phyloP scores from a whole-genome alignment of 352 stramenopile species.

The Phytopythium vexans region DNA sequence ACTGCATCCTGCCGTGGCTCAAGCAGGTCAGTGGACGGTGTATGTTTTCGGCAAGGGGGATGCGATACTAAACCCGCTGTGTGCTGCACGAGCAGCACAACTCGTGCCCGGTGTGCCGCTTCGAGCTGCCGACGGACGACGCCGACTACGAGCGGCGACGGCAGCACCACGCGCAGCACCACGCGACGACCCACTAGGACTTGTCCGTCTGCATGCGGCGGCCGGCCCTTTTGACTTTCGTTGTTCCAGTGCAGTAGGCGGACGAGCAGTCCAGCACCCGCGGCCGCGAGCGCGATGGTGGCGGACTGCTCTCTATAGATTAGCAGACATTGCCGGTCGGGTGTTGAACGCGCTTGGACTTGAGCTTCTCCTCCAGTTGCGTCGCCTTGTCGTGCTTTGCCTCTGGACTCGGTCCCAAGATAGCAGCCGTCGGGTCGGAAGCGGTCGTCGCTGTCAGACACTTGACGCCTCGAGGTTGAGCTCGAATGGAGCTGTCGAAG shows the following conservation, averaged over 20 bases:
- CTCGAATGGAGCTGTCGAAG: slow-evolving; percentile 5
- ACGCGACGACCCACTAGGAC: neutral
- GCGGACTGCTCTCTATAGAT: no score
- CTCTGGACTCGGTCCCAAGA: no score
- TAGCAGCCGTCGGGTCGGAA: no score
- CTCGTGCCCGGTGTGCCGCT: slow-evolving; percentile 82
- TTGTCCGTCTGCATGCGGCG: neutral
- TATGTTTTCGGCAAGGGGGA: no score
- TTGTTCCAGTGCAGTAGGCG: neutral
- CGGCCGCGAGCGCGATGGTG: no score
- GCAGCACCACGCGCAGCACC: slow-evolving; percentile 2
- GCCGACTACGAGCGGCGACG: slow-evolving; percentile 72
- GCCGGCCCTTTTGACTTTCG: neutral
- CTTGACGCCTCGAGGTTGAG: neutral
- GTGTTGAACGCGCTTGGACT: no score
- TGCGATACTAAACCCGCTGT: neutral
- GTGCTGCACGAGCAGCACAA: slow-evolving; percentile 52
- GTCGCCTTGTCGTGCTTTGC: no score
- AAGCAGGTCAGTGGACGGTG: slow-evolving; percentile 38
- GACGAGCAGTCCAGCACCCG: no score
- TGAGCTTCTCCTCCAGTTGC: no score
- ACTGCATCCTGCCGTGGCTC: slow-evolving; percentile 86
- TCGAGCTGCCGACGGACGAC: slow-evolving; percentile 83
- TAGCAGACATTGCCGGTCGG: no score
- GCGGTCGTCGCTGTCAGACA: no score